These are phyloP conservation scores for Gonapodya sp. DNA, from an alignment of 192 early-diverging fungal genomes.

Conservation along the genomic window DNA sequence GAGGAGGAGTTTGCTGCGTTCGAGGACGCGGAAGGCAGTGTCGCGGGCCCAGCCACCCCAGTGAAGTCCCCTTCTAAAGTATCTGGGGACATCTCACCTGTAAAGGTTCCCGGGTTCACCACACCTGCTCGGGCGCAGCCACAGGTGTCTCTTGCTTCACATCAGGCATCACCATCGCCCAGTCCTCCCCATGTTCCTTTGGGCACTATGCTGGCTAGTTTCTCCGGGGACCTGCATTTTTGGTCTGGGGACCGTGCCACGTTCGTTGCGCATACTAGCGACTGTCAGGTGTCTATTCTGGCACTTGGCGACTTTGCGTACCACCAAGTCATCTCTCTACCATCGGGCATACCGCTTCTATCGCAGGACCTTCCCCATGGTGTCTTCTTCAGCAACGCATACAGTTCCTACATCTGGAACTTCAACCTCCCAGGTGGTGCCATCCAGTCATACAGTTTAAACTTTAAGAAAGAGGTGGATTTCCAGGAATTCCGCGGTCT, in stretches of 20 bases:
- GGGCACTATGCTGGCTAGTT: not conserved
- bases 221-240: not conserved
- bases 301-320: not conserved
- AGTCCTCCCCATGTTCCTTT: not conserved
- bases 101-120: constrained; percentile 7
- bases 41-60: constrained; percentile 13
- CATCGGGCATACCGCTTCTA: not conserved
- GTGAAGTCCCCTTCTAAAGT: constrained; percentile 4
- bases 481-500: constrained; percentile 51
- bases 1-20: constrained; percentile 44
- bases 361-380: not conserved
- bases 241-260: not conserved
- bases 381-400: not conserved
- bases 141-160: constrained; percentile 8
- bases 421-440: constrained; percentile 10
- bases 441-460: constrained; percentile 68
- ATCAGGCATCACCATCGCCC: not conserved
- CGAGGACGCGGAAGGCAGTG: constrained; percentile 18
- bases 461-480: constrained; percentile 39
- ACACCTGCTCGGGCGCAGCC: constrained; percentile 23
- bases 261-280: not conserved
- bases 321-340: constrained; percentile 6
- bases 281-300: not conserved
- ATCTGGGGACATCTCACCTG: constrained; percentile 15
- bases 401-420: not conserved